Evolutionary conservation across 1,139 yeast genomes (phyloP).

Genomic region (Suhomyces atakaporum): DNA sequence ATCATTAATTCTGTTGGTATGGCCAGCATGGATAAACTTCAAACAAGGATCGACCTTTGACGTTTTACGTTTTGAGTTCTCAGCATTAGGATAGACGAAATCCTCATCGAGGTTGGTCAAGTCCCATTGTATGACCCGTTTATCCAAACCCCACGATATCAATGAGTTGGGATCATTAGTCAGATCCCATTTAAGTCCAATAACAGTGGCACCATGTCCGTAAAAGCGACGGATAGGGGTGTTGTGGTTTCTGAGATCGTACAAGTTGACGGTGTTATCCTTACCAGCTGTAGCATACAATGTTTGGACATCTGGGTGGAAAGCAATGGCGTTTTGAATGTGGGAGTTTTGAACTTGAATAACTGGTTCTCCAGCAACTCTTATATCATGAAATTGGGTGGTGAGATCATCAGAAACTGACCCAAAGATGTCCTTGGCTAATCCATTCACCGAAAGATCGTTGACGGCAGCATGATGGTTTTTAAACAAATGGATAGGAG

Average conservation of each 20-base stretch:
- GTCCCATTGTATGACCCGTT: slow-evolving; percentile 54
- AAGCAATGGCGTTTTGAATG: slow-evolving; percentile 51
- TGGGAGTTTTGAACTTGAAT: slow-evolving; percentile 46
- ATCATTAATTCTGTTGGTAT: slow-evolving; percentile 54
- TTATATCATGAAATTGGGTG: slow-evolving; percentile 66
- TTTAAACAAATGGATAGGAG: slow-evolving; percentile 48
- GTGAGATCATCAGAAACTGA: slow-evolving; percentile 74
- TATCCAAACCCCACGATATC: slow-evolving; percentile 53
- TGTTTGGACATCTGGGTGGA: slow-evolving; percentile 47
- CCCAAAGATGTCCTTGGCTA: slow-evolving; percentile 54
- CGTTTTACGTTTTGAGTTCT: slow-evolving; percentile 28
- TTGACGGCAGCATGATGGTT: slow-evolving; percentile 55
- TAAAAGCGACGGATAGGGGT: slow-evolving; percentile 50
- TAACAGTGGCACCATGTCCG: slow-evolving; percentile 50
- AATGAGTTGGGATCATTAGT: slow-evolving; percentile 37
- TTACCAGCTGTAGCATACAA: slow-evolving; percentile 57
- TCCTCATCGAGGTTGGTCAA: slow-evolving; percentile 49
- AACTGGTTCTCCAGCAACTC: slow-evolving; percentile 47
- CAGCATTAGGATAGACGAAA: slow-evolving; percentile 35
- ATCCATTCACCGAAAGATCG: slow-evolving; percentile 57
- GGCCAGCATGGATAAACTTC: slow-evolving; percentile 60
- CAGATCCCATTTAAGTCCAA: slow-evolving; percentile 43
- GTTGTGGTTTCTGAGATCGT: slow-evolving; percentile 51
- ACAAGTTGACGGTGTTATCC: slow-evolving; percentile 51
- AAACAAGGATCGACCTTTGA: slow-evolving; percentile 59